Base-by-base conservation (phyloP, 805 yeast species). In the Saturnispora ahearnii region DNA sequence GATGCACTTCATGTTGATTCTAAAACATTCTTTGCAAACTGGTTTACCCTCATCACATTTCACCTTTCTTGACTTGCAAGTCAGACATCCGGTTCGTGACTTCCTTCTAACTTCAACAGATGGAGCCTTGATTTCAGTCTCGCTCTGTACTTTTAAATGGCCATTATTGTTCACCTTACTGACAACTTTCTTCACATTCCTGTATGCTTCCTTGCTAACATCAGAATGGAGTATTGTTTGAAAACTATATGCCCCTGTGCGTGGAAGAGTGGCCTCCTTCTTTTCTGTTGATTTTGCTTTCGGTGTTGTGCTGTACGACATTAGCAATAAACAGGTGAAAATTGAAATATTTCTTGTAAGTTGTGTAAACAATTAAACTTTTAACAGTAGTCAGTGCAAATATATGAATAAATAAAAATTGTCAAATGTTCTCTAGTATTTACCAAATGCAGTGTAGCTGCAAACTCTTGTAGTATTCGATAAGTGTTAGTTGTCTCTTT, bases 1-100 rank as follows among this genome's bases (percentile, higher is more conserved):
- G 15, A 45, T 33, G 18, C 47, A 34, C 12, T 24, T 45, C 47
- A 45, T 45, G 29, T 34, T 45, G 5, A 45, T 28, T 29, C 41
- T 34, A 15, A 34, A 36, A 21, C 47, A 34, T 45, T 45, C 47
- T 18, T 26, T 34, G 15, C 47, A 45, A 5, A 34, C 36, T 12
- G 41, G 41, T 22, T 37, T 45, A 4, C 33, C 26, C 18, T 45
- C 47, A 15, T 45, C 41, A 24, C 47, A 45, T 21, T 45, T 45
- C 3, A 28, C 30, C 29, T 45, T 45, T 11, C 47, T 34, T 13
- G 47, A 26, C 18, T 34, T 45, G n/a, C 47, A 45, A 13, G 41
- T 45, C 8, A 36, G 33, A 30, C 41, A 45, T 4, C 41, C 47
- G 3, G 30, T 33, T 7, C 47, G 32, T 1, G 41, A 42, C n/a